These are phyloP conservation scores for Nemania serpens DNA, from an alignment of 2,329 filamentous ascomycete genomes.

Conservation along the genomic window DNA sequence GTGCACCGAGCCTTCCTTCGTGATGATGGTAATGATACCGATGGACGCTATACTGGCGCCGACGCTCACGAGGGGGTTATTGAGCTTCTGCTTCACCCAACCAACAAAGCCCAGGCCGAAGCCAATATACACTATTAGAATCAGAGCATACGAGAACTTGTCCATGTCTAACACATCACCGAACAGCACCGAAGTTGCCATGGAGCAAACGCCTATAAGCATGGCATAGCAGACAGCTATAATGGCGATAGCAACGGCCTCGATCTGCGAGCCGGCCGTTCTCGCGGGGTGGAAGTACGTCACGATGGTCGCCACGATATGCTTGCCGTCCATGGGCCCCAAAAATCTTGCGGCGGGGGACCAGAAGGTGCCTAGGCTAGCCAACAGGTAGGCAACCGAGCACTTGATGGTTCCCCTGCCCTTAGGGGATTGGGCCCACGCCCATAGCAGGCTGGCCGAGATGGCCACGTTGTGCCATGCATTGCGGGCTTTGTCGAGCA, in stretches of 20 bases:
- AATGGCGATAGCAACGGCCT: slow-evolving; percentile 77
- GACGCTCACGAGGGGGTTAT: slow-evolving; percentile 80
- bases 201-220: slow-evolving; percentile 78
- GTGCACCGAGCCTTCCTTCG: slow-evolving; percentile 88
- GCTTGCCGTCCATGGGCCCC: slow-evolving; percentile 86
- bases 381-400: slow-evolving; percentile 85
- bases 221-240: slow-evolving; percentile 80
- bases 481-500: slow-evolving; percentile 44
- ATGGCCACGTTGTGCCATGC: slow-evolving; percentile 46
- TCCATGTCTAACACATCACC: slow-evolving; percentile 68
- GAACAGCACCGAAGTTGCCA: slow-evolving; percentile 85
- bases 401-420: slow-evolving; percentile 88
- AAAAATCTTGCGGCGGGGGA: slow-evolving; percentile 72
- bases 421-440: slow-evolving; percentile 71
- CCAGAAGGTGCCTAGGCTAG: slow-evolving; percentile 84
- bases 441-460: slow-evolving; percentile 49
- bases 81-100: slow-evolving; percentile 82
- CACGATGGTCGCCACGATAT: slow-evolving; percentile 89
- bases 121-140: slow-evolving; percentile 82
- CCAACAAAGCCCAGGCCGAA: slow-evolving; percentile 86
- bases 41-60: slow-evolving; percentile 85
- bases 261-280: slow-evolving; percentile 85
- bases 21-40: slow-evolving; percentile 86
- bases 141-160: slow-evolving; percentile 74
- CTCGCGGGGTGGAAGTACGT: slow-evolving; percentile 94